phyloP scores from a whole-genome alignment of 768 basidiomycete species.

The Lactarius vividus region DNA sequence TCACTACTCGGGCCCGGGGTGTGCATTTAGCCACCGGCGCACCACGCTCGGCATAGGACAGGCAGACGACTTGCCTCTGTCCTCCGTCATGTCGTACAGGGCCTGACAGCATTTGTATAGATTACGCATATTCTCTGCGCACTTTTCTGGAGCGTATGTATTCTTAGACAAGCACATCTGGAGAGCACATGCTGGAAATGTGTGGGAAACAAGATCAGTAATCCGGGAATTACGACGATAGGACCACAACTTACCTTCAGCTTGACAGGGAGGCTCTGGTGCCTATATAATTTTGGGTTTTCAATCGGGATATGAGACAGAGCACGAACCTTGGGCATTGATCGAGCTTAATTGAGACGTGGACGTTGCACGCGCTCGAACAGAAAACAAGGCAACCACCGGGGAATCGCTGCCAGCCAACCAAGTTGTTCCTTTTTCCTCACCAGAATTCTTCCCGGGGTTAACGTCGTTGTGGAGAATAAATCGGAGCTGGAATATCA shows the following conservation, averaged over 20 bases:
- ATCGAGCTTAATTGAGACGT: not conserved
- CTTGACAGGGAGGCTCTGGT: slow-evolving; percentile 23
- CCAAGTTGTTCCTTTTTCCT: no score
- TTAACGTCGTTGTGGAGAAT: no score
- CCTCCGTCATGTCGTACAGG: slow-evolving; percentile 49
- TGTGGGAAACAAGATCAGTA: not conserved
- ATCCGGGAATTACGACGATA: not conserved
- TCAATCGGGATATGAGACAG: not conserved
- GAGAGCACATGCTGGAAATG: slow-evolving; percentile 53
- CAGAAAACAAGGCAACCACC: no score
- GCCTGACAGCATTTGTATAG: slow-evolving; percentile 62
- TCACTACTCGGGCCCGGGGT: slow-evolving; percentile 32
- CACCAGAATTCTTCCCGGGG: no score
- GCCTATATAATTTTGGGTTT: not conserved
- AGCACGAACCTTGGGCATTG: slow-evolving; percentile 13
- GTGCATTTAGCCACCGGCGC: slow-evolving; percentile 56
- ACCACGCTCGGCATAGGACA: slow-evolving; percentile 58
- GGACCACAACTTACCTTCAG: slow-evolving; percentile 22
- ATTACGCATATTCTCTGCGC: slow-evolving; percentile 47
- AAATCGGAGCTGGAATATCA: no score
- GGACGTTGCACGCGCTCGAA: not conserved
- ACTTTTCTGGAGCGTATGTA: slow-evolving; percentile 63
- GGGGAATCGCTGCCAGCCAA: no score
- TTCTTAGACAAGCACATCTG: slow-evolving; percentile 63
- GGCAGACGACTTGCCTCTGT: slow-evolving; percentile 50